Conservation (phyloP, 257 asterid genomes). For the Penstemon davidsonii region DNA sequence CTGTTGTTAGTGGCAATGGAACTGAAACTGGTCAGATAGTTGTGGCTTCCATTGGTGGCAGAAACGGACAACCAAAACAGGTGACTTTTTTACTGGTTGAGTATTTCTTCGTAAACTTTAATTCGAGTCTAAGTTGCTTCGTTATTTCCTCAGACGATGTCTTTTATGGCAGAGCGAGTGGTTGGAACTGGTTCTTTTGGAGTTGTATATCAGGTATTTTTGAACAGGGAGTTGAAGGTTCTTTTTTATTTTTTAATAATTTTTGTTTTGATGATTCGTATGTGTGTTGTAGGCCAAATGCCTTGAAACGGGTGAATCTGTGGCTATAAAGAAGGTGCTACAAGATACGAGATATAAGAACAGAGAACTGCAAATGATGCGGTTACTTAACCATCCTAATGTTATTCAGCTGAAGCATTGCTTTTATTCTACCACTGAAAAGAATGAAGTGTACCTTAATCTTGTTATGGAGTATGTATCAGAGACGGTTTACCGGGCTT, state of each 20-base stretch:
- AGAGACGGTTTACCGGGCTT: constrained; percentile 52
- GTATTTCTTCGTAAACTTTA: not conserved
- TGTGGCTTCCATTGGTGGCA: constrained; percentile 72
- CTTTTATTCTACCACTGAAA: constrained; percentile 57
- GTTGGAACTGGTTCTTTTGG: constrained; percentile 70
- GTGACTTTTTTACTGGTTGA: constrained; percentile 32
- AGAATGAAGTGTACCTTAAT: constrained; percentile 62
- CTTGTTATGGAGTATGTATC: constrained; percentile 56
- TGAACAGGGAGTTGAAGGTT: not conserved
- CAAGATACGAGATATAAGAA: constrained; percentile 61
- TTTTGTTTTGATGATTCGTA: no score
- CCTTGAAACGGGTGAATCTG: constrained; percentile 58
- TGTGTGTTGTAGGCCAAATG: constrained; percentile 42
- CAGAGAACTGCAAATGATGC: constrained; percentile 57
- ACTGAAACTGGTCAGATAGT: constrained; percentile 91
- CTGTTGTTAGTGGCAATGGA: constrained; percentile 73
- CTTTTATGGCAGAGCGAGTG: constrained; percentile 63
- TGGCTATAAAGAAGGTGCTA: constrained; percentile 60
- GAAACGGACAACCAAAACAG: constrained; percentile 80
- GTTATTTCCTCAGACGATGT: constrained; percentile 57
- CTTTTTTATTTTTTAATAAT: no score
- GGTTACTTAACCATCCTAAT: constrained; percentile 49
- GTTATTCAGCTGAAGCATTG: constrained; percentile 53
- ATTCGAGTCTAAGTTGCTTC: constrained; percentile 14
- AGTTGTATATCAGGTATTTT: constrained; percentile 78